Base-by-base conservation (phyloP, 805 yeast species). In the Suhomyces sp. region DNA sequence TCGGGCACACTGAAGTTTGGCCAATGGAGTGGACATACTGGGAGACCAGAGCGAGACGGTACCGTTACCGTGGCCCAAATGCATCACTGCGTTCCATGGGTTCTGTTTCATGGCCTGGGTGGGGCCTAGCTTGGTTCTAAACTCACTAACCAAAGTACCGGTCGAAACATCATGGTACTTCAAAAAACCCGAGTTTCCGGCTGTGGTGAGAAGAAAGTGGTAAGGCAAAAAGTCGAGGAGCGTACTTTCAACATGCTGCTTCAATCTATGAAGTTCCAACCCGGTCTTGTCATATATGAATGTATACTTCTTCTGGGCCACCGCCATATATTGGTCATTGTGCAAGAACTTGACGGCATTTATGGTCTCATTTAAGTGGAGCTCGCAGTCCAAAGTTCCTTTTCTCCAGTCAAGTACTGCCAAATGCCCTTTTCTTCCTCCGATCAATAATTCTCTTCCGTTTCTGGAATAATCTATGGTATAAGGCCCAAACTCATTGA, bases 101-200 rank as follows among this genome's bases (percentile, higher is more conserved):
- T 93, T 94, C 60, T 89, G 96, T 48, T 86, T 75, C 91, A 93
- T 83, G 6, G 93, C 80, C 46, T 85, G 84, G 0, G 97, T 87
- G 17, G 98, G 96, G 1, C 99, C 99, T 56, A 89, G 69, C 67
- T 87, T 90, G 7, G 97, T 91, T 64, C 92, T 80, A 27, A 84
- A 73, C 67, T 94, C 98, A 43, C 90, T 78, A 1, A 92, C 94
- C 31, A 90, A 72, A 45, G 78, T 81, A 54, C 99, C 99, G 0
- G 98, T 94, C 3, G 97, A 86, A 2, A 92, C 96, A 69, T 94
- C 99, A 64, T 94, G 98, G 69, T 89, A 94, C 70, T 88, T 89
- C 54, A 94, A 76, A 69, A 79, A 87, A 5, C 97, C 97, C 2
- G 96, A 83, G 60, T 87, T 84, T 41, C 99, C 98, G 0, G 96